A percentile compares a stretch with the other conserved stretches of the same genome.
These are phyloP conservation scores for Cylindrotheca closterium DNA, from an alignment of 108 stramenopile species.

Conservation along the genomic window DNA sequence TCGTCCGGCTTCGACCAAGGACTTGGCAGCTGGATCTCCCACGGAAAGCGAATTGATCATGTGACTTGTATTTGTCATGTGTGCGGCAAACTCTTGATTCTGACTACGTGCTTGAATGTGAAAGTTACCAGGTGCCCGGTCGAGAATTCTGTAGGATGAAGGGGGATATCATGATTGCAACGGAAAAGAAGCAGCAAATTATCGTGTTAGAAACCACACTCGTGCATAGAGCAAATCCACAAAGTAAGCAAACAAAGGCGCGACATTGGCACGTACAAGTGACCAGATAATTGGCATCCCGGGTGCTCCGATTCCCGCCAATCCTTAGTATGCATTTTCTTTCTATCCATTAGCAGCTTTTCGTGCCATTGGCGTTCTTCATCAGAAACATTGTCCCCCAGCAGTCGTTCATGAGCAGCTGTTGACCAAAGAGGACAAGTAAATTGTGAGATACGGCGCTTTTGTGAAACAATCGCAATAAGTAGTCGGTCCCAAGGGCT, in stretches of 20 bases:
- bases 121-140: slow-evolving; percentile 97
- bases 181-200: no score
- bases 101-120: slow-evolving; percentile 82
- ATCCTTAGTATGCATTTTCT: slow-evolving; percentile 27
- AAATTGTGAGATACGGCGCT: slow-evolving; percentile 6
- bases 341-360: slow-evolving; percentile 8
- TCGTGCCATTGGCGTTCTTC: slow-evolving; percentile 14
- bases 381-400: slow-evolving; percentile 5
- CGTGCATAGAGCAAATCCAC: no score
- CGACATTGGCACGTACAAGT: slow-evolving; percentile 42
- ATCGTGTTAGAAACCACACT: no score
- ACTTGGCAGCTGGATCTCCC: slow-evolving; percentile 33
- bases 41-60: slow-evolving; percentile 85
- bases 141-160: slow-evolving; percentile 58
- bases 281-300: slow-evolving; percentile 81
- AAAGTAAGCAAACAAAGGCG: no score
- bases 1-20: slow-evolving; percentile 6
- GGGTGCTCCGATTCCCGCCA: slow-evolving; percentile 78
- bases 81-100: slow-evolving; percentile 81
- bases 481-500: no score
- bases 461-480: slow-evolving; percentile 10
- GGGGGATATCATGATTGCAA: no score
- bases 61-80: slow-evolving; percentile 90
- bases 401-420: slow-evolving; percentile 60
- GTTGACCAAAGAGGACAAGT: slow-evolving; percentile 4